Evolutionary conservation across 192 early-diverging fungal genomes (phyloP), one percentile per base, ranked within the genome.

Genomic region (Gigaspora rosea): DNA sequence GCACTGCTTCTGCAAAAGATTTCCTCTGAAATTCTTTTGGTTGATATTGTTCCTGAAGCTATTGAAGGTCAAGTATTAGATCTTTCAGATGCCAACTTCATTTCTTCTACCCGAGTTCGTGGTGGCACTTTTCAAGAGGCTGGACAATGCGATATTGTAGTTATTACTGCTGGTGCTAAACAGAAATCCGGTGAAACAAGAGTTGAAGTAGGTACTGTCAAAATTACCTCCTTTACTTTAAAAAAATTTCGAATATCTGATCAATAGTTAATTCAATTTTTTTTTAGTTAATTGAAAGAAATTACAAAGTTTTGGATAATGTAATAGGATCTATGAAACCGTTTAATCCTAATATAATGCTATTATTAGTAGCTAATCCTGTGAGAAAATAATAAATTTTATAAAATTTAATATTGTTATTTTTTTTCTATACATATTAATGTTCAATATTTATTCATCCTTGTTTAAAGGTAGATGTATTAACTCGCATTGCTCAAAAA

Each of bases 341-440:
- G 52, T 88, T 96, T 82, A 92, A 92, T 70, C 71, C 83, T 5
- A 81, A 90, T 8, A 87, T 90, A 46, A 90, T 91, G 70, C 79
- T 96, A n/a, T 78, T 96, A 54, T 73, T 96, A 48, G 92, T 96
- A 20, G 88, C 94, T 18, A 96, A 96, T 72, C 94, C 94, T 3
- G 93, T 94, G 46, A 82, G 50, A 49, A 16, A 15, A 18, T 15
- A 46, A 46, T 22, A 18, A 5, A 41, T 0, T 46, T 8, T 41
- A 65, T 65, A 41, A n/a, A n/a, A 66, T 18, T 35, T 10, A 66
- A 16, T 66, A 33, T 33, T 35, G 27, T 7, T 32, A 41, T 5
- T 22, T n/a, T 8, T 66, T 66, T 18, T 66, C 16, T 65, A 8
- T 41, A n/a, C 7, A 13, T 35, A 47, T 41, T 13, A 46, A 11